Evolutionary conservation across 2,329 filamentous ascomycete species (phyloP).

Genomic region (Botrytis pseudocinerea): DNA sequence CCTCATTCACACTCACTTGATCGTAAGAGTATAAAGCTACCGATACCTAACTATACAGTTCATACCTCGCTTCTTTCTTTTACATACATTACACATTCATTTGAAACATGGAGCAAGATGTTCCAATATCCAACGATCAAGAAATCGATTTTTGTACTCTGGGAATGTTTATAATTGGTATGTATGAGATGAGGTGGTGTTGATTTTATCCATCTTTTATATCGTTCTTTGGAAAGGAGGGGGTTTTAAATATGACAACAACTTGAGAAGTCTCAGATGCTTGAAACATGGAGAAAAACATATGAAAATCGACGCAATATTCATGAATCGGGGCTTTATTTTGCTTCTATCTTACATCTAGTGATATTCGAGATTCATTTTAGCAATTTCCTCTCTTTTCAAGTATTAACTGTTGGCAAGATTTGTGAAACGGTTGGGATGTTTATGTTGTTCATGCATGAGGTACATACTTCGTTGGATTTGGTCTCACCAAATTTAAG

Average conservation of each 20-base stretch:
- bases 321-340: neutral
- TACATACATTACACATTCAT: neutral
- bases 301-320: neutral
- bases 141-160: conserved; percentile 67
- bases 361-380: neutral
- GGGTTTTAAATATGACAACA: neutral
- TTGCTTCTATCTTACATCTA: neutral
- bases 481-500: neutral
- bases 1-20: neutral
- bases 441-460: conserved; percentile 15
- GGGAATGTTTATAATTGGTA: conserved; percentile 75
- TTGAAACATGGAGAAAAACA: neutral
- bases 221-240: neutral
- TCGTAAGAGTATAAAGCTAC: neutral
- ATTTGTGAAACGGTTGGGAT: conserved; percentile 6
- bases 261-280: conserved; percentile 14
- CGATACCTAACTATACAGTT: neutral
- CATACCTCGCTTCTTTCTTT: neutral
- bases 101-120: conserved; percentile 26
- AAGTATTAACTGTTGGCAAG: conserved; percentile 1
- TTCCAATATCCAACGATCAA: conserved; percentile 39
- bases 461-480: neutral
- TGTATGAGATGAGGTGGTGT: conserved; percentile 32
- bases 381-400: neutral
- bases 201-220: neutral